These are phyloP conservation scores for Helianthus annuus DNA, from an alignment of 129 eudicot species.

Conservation along the genomic window HanXRQr2.0-SUNRISE NC_035444.2:90022881-90023380, in stretches of 20 bases:
- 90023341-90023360: too few species aligned
- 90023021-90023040: background rate
- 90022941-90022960: slow-evolving; percentile 9
- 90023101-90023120: background rate
- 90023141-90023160: background rate
- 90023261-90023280: background rate
- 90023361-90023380: too few species aligned
- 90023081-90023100: background rate
- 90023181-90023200: background rate
- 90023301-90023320: background rate
- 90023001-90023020: background rate
- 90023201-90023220: background rate
- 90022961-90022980: slow-evolving; percentile 30
- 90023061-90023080: slow-evolving; percentile 3
- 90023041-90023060: background rate
- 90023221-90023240: background rate
- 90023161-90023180: background rate
- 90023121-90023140: background rate
- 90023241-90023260: background rate
- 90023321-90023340: too few species aligned
- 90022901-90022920: background rate
- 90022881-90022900: too few species aligned
- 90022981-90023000: slow-evolving; percentile 10
- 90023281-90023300: background rate
- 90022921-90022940: slow-evolving; percentile 16